Evolutionary conservation across 2,329 filamentous ascomycete genomes (phyloP).

Genomic region (Periconia sp.): DNA sequence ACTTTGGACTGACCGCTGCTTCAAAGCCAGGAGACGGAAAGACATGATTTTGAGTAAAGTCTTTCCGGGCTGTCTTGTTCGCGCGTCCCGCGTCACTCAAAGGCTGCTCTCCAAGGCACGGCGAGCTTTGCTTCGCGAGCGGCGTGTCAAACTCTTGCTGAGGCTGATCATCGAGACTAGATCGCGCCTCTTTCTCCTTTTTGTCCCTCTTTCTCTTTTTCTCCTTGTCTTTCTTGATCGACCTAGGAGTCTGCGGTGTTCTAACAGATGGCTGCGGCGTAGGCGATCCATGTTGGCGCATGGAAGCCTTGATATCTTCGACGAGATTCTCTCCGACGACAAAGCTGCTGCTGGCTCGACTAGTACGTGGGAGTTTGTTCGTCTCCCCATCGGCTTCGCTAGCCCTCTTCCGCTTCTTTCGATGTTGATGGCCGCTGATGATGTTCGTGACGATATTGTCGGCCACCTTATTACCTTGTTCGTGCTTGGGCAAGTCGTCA

Average conservation of each 20-base stretch:
- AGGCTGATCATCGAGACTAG: too few species aligned
- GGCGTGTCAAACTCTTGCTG: too few species aligned
- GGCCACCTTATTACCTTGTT: constrained; percentile 1
- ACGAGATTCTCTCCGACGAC: constrained; percentile 8
- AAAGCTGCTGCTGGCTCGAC: constrained; percentile 2
- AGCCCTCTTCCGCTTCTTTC: constrained; percentile 15
- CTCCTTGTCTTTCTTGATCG: constrained; percentile 11
- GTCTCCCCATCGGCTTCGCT: constrained; percentile 2
- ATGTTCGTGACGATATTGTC: not conserved
- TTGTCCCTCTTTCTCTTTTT: constrained; percentile 9
- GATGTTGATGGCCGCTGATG: not conserved
- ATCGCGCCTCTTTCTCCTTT: not conserved
- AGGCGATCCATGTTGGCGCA: constrained; percentile 2
- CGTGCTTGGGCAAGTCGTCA: constrained; percentile 1
- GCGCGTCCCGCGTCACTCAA: too few species aligned
- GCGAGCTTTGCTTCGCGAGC: too few species aligned
- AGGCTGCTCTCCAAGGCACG: too few species aligned
- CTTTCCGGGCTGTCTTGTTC: too few species aligned
- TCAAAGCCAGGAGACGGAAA: not conserved
- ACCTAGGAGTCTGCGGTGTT: not conserved
- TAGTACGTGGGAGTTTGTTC: not conserved
- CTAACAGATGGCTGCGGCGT: not conserved
- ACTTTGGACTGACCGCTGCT: not conserved
- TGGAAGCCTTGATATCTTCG: constrained; percentile 3
- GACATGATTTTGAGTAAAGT: not conserved